A percentile compares a stretch with the other conserved stretches of the same genome.
Conservation (phyloP, 805 yeast genomes). For the Hanseniaspora hatyaiensis region DNA sequence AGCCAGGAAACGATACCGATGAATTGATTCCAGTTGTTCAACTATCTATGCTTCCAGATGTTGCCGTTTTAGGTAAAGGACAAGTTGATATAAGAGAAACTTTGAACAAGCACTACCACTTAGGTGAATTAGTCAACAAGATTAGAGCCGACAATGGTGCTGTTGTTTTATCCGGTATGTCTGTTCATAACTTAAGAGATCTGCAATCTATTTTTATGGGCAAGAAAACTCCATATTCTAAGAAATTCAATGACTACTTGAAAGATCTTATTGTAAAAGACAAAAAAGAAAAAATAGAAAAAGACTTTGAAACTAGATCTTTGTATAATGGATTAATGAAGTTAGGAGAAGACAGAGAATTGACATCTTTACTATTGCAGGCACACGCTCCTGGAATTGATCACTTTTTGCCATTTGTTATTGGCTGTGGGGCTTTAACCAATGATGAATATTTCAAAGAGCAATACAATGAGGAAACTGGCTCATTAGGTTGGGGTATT, state of each 20-base stretch:
- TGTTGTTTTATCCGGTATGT: slow-evolving; percentile 62
- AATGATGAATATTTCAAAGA: slow-evolving; percentile 32
- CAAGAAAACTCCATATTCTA: slow-evolving; percentile 37
- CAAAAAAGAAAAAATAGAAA: slow-evolving; percentile 25
- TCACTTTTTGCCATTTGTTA: slow-evolving; percentile 58
- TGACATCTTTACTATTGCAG: slow-evolving; percentile 31
- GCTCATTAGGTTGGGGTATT: slow-evolving; percentile 59
- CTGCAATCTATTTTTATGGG: slow-evolving; percentile 25
- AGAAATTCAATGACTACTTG: slow-evolving; percentile 41
- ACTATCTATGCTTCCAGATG: slow-evolving; percentile 35
- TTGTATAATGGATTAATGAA: slow-evolving; percentile 30
- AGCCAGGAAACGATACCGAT: slow-evolving; percentile 8
- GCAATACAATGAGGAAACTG: slow-evolving; percentile 35
- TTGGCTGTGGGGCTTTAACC: slow-evolving; percentile 42
- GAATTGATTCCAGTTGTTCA: slow-evolving; percentile 31
- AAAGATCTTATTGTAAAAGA: slow-evolving; percentile 29
- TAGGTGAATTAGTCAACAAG: slow-evolving; percentile 45
- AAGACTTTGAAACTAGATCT: background rate
- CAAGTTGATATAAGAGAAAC: slow-evolving; percentile 7
- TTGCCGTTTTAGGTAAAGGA: background rate
- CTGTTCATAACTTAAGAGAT: slow-evolving; percentile 64
- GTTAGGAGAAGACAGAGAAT: slow-evolving; percentile 26
- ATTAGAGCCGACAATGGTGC: slow-evolving; percentile 44
- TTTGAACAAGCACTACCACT: slow-evolving; percentile 23
- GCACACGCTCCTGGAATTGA: slow-evolving; percentile 67